Evolutionary conservation across 768 basidiomycete genomes (phyloP), one percentile per base, ranked within the genome.

Genomic region (Cyclocybe aegerita): DNA sequence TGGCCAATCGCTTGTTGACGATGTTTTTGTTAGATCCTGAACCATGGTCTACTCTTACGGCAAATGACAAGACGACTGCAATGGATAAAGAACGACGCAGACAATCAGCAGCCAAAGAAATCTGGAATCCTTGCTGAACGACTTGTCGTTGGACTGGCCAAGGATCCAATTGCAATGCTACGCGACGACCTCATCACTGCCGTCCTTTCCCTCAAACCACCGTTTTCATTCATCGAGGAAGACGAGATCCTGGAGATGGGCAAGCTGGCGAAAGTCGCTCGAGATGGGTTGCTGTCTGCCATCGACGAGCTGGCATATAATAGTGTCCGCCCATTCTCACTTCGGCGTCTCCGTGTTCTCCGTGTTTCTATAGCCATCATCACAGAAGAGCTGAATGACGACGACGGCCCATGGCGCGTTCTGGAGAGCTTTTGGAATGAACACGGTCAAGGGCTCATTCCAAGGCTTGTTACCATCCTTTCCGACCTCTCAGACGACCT

Each of bases 51-150:
- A 10, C 74, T 88, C 11, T 66, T 90, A 17, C 82, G 84, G 5
- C 88, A 90, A 63, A 77, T 90, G 66, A 81, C 82, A 0, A 81
- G 82, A 46, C 83, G 89, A 8, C 71, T 92, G 16, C 82, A 81
- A 55, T 88, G 86, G 70, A 87, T 88, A 64, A 81, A 79, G n/a
- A 75, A 75, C 12, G 81, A 82, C 47, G 80, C 82, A 47, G 73
- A 78, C 40, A 71, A 78, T 9, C 23, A 23, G 23, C 23, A 23
- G 23, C 90, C 88, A 0, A 75, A 79, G 23, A 80, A 78, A 55
- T 80, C 84, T 0, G 82, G 82, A 1, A 76, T 84, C 31, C 74
- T 87, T 37, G 85, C 84, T 0, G 90, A 92, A 67, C 79, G 83
- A 33, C 76, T 90, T 23, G 72, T 91, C 2, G 67, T 76, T 34